These are phyloP conservation scores for Leccinum subfulvum DNA, from an alignment of 1,284 basidiomycete genomes.

Conservation along the genomic window DNA sequence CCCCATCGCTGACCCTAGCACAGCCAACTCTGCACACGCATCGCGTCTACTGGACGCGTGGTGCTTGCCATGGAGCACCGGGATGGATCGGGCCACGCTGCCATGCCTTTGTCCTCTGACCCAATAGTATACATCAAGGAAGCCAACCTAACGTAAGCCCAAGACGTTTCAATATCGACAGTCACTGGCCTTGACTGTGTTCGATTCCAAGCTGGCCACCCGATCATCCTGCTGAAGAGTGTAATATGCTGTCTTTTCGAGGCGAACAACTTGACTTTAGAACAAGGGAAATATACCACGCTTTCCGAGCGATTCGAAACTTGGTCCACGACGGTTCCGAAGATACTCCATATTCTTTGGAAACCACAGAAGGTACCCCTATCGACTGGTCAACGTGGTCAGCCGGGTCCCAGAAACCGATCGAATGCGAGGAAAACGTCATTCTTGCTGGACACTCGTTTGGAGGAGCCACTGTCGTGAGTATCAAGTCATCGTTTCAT, in stretches of 20 bases:
- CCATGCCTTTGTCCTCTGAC: slow-evolving; percentile 35
- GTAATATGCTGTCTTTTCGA: slow-evolving; percentile 47
- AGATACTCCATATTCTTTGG: slow-evolving; percentile 19
- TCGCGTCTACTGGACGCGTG: slow-evolving; percentile 74
- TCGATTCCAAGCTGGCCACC: slow-evolving; percentile 29
- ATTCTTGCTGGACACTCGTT: slow-evolving; percentile 73
- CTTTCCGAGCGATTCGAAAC: slow-evolving; percentile 44
- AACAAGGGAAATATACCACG: slow-evolving; percentile 62
- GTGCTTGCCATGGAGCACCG: slow-evolving; percentile 77
- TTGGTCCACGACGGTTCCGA: slow-evolving; percentile 36
- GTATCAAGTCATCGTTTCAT: slow-evolving; percentile 26
- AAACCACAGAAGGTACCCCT: slow-evolving; percentile 35
- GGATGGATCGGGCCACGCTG: slow-evolving; percentile 66
- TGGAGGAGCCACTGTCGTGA: slow-evolving; percentile 70
- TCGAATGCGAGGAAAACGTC: slow-evolving; percentile 46
- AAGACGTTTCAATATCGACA: not conserved
- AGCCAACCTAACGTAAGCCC: slow-evolving; percentile 49
- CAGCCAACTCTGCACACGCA: slow-evolving; percentile 66
- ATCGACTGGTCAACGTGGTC: slow-evolving; percentile 47
- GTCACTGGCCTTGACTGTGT: slow-evolving; percentile 5
- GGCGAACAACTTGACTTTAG: slow-evolving; percentile 67
- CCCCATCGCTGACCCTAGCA: slow-evolving; percentile 7
- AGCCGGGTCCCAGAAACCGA: slow-evolving; percentile 31
- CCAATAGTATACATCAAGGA: slow-evolving; percentile 46
- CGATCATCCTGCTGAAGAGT: slow-evolving; percentile 18